Base-by-base conservation (phyloP, 345 rosid species). In the Pistacia vera region DNA sequence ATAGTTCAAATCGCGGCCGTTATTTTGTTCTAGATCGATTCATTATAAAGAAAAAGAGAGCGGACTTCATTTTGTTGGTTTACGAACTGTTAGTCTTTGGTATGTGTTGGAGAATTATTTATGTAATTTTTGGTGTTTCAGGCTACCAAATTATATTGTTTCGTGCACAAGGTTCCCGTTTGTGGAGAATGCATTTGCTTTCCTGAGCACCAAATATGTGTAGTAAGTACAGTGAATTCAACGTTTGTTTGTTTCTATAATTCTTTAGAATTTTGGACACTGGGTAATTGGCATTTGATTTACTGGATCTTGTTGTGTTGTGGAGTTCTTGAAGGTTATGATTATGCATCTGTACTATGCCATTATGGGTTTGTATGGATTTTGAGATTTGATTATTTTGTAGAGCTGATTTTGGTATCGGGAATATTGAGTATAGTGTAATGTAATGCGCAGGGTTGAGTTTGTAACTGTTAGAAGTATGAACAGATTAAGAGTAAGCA, bases 101-200 rank as follows among this genome's bases (percentile, higher is more conserved):
- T 41, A 41, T 7, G 8, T 41, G 8, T 41, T 71, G 60, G 41
- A 51, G 59, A 2, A 22, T 28, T 35, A 4, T 36, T 8, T 55
- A 18, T 49, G 8, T 36, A 25, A 8, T 12, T 33, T 75, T 63
- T 58, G 63, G 20, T 82, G 74, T 82, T 83, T 60, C 91, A 97
- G 99, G 98, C 99, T 77, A 97, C 99, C 6, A 95, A 93, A 83
- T 78, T 95, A 44, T 95, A 95, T 79, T 95, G 99, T 83, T 95
- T 93, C 73, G 99, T 95, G 76, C 99, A 95, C 88, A 95, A 95
- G 86, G 97, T 90, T 73, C 98, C 99, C 38, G 97, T 95, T 76
- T 95, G 99, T 44, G 98, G 99, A 38, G 99, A 95, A 82, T 95
- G 99, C 81, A 81, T 97, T 77, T 94, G 98, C 84, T 94, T 89